Evolutionary conservation across 257 asterid genomes (phyloP).

Genomic region (Solanum etuberosum): DNA sequence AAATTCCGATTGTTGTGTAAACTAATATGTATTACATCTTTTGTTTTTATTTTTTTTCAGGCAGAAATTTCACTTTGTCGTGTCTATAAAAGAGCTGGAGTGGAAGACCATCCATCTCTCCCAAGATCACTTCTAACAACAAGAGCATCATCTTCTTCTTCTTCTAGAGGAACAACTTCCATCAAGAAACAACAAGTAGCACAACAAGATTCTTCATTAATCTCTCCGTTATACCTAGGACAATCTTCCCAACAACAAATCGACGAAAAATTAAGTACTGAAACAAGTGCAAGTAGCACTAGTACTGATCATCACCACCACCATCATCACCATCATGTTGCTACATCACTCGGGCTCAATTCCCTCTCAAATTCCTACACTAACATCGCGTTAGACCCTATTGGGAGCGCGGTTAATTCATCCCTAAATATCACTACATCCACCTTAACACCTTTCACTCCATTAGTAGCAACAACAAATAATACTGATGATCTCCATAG

Average conservation of each 20-base stretch:
- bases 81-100: slow-evolving; percentile 85
- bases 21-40: background rate
- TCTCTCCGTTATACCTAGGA: background rate
- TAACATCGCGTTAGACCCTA: background rate
- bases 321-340: background rate
- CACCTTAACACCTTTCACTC: slow-evolving; percentile 4
- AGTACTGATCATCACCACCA: slow-evolving; percentile 13
- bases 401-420: background rate
- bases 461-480: slow-evolving; percentile 6
- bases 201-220: background rate
- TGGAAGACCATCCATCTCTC: slow-evolving; percentile 77
- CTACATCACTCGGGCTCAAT: slow-evolving; percentile 33
- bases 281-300: slow-evolving; percentile 42
- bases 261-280: slow-evolving; percentile 24
- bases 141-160: slow-evolving; percentile 20
- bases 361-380: slow-evolving; percentile 23
- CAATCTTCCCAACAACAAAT: slow-evolving; percentile 5
- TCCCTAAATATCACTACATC: slow-evolving; percentile 8
- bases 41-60: slow-evolving; percentile 26
- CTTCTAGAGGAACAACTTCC: slow-evolving; percentile 13
- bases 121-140: slow-evolving; percentile 50
- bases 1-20: background rate
- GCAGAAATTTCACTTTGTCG: slow-evolving; percentile 94
- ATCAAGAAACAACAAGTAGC: background rate
- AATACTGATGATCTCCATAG: slow-evolving; percentile 54